phyloP scores from a whole-genome alignment of 805 yeast species.

The Saccharomycopsis fibuligera region DNA sequence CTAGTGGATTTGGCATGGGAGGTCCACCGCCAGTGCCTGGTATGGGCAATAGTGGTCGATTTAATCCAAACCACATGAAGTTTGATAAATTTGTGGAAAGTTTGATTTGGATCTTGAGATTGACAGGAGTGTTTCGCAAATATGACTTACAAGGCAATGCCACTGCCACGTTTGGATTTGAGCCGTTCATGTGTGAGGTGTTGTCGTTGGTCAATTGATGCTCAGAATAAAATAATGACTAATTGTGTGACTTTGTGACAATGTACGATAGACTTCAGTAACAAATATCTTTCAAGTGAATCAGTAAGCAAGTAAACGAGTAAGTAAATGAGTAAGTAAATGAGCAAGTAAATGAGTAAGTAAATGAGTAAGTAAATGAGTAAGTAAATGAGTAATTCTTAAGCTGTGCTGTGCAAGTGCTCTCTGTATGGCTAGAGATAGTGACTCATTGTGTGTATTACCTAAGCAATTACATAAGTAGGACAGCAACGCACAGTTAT shows the following conservation, averaged over 20 bases:
- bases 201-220: conserved; percentile 29
- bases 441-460: too few relatives aligned
- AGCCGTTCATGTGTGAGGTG: conserved; percentile 54
- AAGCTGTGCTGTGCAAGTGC: too few relatives aligned
- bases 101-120: conserved; percentile 64
- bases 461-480: too few relatives aligned
- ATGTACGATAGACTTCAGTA: too few relatives aligned
- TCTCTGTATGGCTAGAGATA: too few relatives aligned
- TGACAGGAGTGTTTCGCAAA: conserved; percentile 73
- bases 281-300: too few relatives aligned
- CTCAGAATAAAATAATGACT: neutral
- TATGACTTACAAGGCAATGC: conserved; percentile 72
- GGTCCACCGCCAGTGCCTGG: conserved; percentile 29
- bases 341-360: too few relatives aligned
- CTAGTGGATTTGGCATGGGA: conserved; percentile 29
- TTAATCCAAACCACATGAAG: conserved; percentile 39
- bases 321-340: too few relatives aligned
- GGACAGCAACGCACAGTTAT: too few relatives aligned
- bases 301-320: too few relatives aligned
- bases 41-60: conserved; percentile 25
- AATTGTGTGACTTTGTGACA: neutral
- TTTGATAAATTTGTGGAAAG: conserved; percentile 80
- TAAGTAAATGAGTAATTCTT: too few relatives aligned
- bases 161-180: conserved; percentile 55
- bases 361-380: too few relatives aligned